A percentile compares a stretch with the other conserved stretches of the same genome.
These are phyloP conservation scores for Penicillium brasilianum DNA, from an alignment of 2,329 filamentous ascomycete species.

Conservation along the genomic window DNA sequence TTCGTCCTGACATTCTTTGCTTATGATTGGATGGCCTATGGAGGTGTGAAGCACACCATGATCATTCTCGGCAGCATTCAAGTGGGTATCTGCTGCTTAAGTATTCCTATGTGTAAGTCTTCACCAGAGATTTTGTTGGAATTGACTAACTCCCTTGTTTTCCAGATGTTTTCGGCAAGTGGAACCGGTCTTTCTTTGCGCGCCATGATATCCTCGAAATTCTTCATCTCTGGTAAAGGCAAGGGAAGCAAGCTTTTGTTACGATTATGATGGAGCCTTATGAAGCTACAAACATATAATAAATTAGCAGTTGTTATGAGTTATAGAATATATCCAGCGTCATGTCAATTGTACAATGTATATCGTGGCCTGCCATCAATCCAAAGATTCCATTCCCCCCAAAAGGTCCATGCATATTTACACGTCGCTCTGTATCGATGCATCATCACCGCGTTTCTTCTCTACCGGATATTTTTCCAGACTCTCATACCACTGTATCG, in stretches of 20 bases:
- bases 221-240: conserved; percentile 36
- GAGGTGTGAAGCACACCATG: conserved; percentile 66
- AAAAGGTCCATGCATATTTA: not conserved
- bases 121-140: not conserved
- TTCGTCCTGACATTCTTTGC: conserved; percentile 84
- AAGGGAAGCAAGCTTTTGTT: not conserved
- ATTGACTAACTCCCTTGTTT: not conserved
- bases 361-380: not conserved
- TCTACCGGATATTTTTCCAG: conserved; percentile 55
- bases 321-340: conserved; percentile 4
- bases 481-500: conserved; percentile 57
- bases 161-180: conserved; percentile 77
- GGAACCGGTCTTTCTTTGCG: conserved; percentile 74
- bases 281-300: not conserved
- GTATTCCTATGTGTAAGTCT: conserved; percentile 77
- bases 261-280: not conserved
- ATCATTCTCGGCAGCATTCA: conserved; percentile 76
- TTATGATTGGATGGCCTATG: conserved; percentile 76
- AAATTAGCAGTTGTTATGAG: not conserved
- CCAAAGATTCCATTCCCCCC: not conserved
- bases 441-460: conserved; percentile 57
- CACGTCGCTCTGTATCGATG: not conserved
- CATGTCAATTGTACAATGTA: conserved; percentile 6
- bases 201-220: conserved; percentile 72
- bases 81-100: conserved; percentile 74